Conservation (phyloP, 1,139 yeast genomes). For the Kodamaea sp. region DNA sequence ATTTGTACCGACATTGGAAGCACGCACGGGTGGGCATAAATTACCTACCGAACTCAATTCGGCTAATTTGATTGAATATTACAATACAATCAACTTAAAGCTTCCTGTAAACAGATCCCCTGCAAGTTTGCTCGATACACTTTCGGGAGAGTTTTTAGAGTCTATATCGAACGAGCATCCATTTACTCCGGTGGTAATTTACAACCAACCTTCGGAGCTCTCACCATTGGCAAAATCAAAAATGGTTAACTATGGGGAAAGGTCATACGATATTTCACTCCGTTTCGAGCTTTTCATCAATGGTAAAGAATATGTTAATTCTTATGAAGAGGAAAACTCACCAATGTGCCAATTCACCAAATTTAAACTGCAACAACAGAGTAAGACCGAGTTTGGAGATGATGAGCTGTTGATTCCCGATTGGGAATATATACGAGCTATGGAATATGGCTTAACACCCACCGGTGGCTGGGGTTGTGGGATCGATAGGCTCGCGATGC, state of each 20-base stretch:
- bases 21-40: constrained; percentile 32
- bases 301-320: constrained; percentile 83
- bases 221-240: constrained; percentile 85
- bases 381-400: constrained; percentile 50
- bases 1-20: constrained; percentile 55
- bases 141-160: constrained; percentile 64
- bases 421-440: constrained; percentile 60
- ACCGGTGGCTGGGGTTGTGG: constrained; percentile 99
- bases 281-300: constrained; percentile 82
- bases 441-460: constrained; percentile 96
- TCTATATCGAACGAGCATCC: constrained; percentile 41
- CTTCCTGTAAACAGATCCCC: constrained; percentile 50
- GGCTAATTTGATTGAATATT: constrained; percentile 37
- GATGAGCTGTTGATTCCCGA: constrained; percentile 71
- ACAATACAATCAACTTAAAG: constrained; percentile 22
- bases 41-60: constrained; percentile 41
- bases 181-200: constrained; percentile 63
- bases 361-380: constrained; percentile 52
- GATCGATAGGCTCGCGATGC: constrained; percentile 82
- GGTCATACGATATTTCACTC: constrained; percentile 48
- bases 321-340: constrained; percentile 94
- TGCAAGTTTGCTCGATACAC: constrained; percentile 57
- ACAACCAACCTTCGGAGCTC: constrained; percentile 78
- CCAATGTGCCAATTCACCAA: constrained; percentile 67
- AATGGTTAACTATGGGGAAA: constrained; percentile 20